A percentile compares a stretch with the other conserved stretches of the same genome.
phyloP scores from a whole-genome alignment of 495 filamentous ascomycete species.

The Penicillium egyptiacum region DNA sequence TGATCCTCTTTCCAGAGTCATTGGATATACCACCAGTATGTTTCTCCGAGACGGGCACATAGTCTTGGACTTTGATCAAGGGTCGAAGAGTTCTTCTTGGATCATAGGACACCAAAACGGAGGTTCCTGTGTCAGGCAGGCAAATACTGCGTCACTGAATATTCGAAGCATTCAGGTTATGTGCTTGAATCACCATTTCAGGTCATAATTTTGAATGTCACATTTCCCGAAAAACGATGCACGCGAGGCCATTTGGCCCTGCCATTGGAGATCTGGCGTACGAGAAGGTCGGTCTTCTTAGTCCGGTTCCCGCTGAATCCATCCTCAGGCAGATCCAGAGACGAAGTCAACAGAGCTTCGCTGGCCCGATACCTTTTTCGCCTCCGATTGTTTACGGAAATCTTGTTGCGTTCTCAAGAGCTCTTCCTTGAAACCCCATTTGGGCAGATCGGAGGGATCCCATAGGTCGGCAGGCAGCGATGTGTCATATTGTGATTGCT shows the following conservation, averaged over 20 bases:
- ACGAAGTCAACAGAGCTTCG: conserved; percentile 80
- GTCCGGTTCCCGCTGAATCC: not conserved
- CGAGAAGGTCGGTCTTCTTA: no score
- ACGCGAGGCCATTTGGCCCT: not conserved
- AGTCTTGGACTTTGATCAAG: not conserved
- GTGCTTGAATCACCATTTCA: not conserved
- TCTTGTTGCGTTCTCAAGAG: conserved; percentile 66
- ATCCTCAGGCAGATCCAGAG: conserved; percentile 29
- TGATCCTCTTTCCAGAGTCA: not conserved
- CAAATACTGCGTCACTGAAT: not conserved
- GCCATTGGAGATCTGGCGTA: not conserved
- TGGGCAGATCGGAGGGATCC: conserved; percentile 64
- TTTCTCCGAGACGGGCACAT: not conserved
- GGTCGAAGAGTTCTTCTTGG: not conserved
- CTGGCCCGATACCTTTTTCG: conserved; percentile 50
- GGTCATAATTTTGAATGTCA: no score
- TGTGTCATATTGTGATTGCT: conserved; percentile 70
- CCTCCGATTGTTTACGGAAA: conserved; percentile 57
- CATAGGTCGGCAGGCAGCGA: conserved; percentile 66
- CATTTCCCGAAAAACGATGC: not conserved
- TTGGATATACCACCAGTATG: not conserved
- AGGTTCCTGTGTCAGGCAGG: not conserved
- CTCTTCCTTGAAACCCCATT: conserved; percentile 71
- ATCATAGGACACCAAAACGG: not conserved
- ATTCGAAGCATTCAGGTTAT: not conserved